Percentiles rank a stretch among this genome's conserved stretches.
Evolutionary conservation across 225 moss, liverwort and hornwort genomes (phyloP).

Genomic region (Climacium dendroides): DNA sequence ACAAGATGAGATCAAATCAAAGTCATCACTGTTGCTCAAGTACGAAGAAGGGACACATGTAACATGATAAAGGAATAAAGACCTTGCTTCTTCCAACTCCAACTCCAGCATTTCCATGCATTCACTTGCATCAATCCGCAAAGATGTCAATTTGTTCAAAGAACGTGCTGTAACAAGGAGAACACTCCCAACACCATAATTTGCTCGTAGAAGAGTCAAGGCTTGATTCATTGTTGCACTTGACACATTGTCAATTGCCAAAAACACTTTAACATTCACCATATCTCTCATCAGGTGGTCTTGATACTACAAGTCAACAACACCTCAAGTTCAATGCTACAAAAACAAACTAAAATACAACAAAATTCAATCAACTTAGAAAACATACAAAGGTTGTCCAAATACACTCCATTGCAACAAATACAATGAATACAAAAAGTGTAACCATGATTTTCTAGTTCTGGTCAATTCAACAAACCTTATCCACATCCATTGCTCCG

Average conservation of each 20-base stretch:
- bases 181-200: background rate
- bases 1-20: background rate
- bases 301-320: background rate
- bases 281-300: background rate
- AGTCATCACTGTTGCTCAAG: background rate
- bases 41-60: background rate
- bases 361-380: background rate
- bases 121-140: background rate
- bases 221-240: background rate
- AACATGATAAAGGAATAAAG: background rate
- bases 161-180: background rate
- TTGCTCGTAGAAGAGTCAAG: background rate
- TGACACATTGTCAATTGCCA: conserved; percentile 8
- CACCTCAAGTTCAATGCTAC: background rate
- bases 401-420: accelerated
- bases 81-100: background rate
- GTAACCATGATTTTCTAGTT: accelerated
- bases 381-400: too few species aligned
- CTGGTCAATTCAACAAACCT: background rate
- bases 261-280: background rate
- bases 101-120: conserved; percentile 12
- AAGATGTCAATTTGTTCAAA: background rate
- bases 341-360: too few species aligned
- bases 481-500: background rate
- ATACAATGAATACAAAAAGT: too few species aligned